Evolutionary conservation across 352 stramenopile genomes (phyloP).

Genomic region (Phytophthora palmivora): DNA sequence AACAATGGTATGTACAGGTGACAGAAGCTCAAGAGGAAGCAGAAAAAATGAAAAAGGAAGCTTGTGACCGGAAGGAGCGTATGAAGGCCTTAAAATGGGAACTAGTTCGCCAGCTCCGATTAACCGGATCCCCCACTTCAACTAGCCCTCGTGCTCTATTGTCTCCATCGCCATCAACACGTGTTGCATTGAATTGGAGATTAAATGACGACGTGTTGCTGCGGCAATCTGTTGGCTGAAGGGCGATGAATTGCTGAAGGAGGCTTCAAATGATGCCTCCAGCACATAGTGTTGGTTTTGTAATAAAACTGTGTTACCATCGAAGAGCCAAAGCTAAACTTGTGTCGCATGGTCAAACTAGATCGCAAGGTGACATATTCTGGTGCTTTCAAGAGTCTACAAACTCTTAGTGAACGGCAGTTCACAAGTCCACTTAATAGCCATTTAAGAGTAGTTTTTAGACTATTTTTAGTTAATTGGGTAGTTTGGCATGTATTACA

Average conservation of each 20-base stretch:
- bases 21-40: conserved; percentile 61
- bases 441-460: too few species aligned
- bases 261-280: neutral
- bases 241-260: neutral
- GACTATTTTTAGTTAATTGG: too few species aligned
- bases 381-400: too few species aligned
- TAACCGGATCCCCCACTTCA: conserved; percentile 30
- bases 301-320: too few species aligned
- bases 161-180: conserved; percentile 31
- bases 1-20: conserved; percentile 23
- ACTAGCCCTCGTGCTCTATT: conserved; percentile 20
- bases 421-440: too few species aligned
- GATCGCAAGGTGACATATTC: too few species aligned
- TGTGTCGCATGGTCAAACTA: too few species aligned
- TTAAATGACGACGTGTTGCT: conserved; percentile 57
- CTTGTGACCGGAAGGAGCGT: conserved; percentile 57
- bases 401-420: too few species aligned
- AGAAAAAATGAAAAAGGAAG: conserved; percentile 46
- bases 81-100: conserved; percentile 83
- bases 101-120: conserved; percentile 60
- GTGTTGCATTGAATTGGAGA: conserved; percentile 58
- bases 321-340: too few species aligned
- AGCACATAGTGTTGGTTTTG: too few species aligned
- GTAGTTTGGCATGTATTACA: too few species aligned
- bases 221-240: conserved; percentile 30